phyloP scores from a whole-genome alignment of 305 asterid genomes.

The Salvia sclarea region DNA sequence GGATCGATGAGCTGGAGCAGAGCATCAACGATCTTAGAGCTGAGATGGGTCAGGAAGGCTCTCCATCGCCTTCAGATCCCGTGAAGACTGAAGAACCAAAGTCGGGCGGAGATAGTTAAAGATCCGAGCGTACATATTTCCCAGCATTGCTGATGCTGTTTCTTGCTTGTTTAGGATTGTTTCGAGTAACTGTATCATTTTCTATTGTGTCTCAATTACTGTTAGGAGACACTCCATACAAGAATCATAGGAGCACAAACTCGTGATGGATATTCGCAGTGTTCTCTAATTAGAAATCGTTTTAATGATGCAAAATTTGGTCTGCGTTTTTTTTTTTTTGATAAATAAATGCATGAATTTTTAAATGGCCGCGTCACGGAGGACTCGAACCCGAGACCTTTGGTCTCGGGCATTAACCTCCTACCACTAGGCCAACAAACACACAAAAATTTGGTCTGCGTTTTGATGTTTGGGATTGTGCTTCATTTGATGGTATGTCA shows the following conservation, averaged over 20 bases:
- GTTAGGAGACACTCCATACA: neutral
- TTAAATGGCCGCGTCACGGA: too few species aligned
- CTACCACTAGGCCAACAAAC: too few species aligned
- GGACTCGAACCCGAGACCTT: too few species aligned
- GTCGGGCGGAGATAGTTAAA: conserved; percentile 56
- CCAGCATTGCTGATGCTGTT: conserved; percentile 4
- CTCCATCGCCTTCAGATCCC: conserved; percentile 66
- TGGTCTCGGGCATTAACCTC: too few species aligned
- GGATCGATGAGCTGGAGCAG: conserved; percentile 85
- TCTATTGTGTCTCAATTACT: neutral
- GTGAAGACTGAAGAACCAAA: conserved; percentile 51
- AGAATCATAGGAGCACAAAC: conserved; percentile 20
- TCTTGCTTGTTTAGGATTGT: conserved; percentile 16
- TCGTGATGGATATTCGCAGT: neutral
- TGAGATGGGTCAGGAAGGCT: conserved; percentile 90
- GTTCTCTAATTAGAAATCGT: neutral
- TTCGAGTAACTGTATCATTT: neutral
- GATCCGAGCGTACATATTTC: conserved; percentile 4
- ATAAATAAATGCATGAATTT: too few species aligned
- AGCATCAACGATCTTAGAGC: conserved; percentile 89
- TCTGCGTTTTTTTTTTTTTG: conserved; percentile 13
- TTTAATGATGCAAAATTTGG: neutral
- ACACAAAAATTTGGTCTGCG: conserved; percentile 4
- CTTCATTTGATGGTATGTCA: too few species aligned
- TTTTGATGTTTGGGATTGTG: conserved; percentile 1